Percentiles rank a stretch among this genome's conserved stretches.
These are phyloP conservation scores for Colletotrichum brevisporum DNA, from an alignment of 2,329 filamentous ascomycete species.

Conservation along the genomic window DNA sequence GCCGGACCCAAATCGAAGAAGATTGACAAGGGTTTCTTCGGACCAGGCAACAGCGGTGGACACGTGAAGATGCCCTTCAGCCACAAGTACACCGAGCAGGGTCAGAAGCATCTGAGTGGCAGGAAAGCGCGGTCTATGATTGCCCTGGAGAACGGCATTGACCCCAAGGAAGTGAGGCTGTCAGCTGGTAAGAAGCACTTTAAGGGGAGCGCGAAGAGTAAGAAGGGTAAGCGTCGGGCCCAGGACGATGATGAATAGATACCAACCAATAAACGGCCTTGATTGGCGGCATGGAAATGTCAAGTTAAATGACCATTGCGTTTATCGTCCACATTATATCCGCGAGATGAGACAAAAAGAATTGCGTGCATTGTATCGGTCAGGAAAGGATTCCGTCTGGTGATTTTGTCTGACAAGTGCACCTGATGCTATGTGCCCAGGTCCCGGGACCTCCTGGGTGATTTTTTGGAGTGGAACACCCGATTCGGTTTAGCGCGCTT, in stretches of 20 bases:
- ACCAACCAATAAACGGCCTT: constrained; percentile 22
- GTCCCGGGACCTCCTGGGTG: too few species aligned
- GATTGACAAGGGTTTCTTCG: constrained; percentile 94
- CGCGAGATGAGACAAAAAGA: too few species aligned
- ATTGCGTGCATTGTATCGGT: too few species aligned
- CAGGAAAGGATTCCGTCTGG: too few species aligned
- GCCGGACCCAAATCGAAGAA: constrained; percentile 81
- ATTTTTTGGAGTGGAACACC: background rate
- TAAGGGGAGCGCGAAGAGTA: constrained; percentile 78
- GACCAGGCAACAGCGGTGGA: constrained; percentile 69
- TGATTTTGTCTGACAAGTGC: too few species aligned
- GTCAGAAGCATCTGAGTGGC: constrained; percentile 82
- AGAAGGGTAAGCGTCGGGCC: constrained; percentile 66
- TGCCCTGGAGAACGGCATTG: constrained; percentile 87
- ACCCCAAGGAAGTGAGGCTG: constrained; percentile 80
- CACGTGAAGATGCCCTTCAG: constrained; percentile 87
- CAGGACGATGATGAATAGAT: constrained; percentile 44
- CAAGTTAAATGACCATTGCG: too few species aligned
- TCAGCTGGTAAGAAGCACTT: constrained; percentile 91
- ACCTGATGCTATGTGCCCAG: too few species aligned
- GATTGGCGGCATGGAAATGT: background rate
- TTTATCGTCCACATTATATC: too few species aligned
- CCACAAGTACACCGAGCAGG: constrained; percentile 90
- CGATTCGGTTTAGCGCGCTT: constrained; percentile 19
- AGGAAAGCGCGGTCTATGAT: constrained; percentile 86